These are phyloP conservation scores for Pyrus betulifolia DNA, from an alignment of 306 rosid species.

Conservation along the genomic window DNA sequence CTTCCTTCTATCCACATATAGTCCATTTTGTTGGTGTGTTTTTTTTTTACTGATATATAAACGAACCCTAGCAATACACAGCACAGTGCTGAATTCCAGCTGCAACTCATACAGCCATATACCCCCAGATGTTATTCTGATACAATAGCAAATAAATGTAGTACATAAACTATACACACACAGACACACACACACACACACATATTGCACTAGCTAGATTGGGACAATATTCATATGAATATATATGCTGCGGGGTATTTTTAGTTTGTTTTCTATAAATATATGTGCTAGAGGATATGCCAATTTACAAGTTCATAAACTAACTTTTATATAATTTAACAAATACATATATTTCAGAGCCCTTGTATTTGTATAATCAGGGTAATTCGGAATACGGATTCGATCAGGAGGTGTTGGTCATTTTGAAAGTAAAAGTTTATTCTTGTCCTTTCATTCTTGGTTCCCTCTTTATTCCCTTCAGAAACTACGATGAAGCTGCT, in stretches of 20 bases:
- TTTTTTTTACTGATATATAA: too few relatives aligned
- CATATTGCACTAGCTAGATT: background rate
- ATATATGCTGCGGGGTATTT: background rate
- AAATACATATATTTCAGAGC: background rate
- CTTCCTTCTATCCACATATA: slow-evolving; percentile 19
- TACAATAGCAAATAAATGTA: background rate
- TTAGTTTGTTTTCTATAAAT: background rate
- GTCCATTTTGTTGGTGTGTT: background rate
- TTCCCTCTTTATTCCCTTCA: slow-evolving; percentile 40
- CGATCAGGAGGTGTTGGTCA: slow-evolving; percentile 15
- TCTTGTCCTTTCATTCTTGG: slow-evolving; percentile 67
- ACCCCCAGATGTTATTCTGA: background rate
- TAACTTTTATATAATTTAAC: too few relatives aligned
- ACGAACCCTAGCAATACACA: too few relatives aligned
- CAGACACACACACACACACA: too few relatives aligned
- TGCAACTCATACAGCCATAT: background rate
- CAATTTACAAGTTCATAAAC: background rate
- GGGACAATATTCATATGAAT: background rate
- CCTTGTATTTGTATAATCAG: background rate
- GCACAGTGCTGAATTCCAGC: background rate
- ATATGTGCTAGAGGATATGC: background rate
- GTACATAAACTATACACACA: too few relatives aligned
- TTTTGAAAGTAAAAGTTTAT: slow-evolving; percentile 62
- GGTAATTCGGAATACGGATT: background rate
- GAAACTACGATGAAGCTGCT: slow-evolving; percentile 60